Base-by-base conservation (phyloP, 73 alveolate genomes). In the Symbiodinium natans region DNA sequence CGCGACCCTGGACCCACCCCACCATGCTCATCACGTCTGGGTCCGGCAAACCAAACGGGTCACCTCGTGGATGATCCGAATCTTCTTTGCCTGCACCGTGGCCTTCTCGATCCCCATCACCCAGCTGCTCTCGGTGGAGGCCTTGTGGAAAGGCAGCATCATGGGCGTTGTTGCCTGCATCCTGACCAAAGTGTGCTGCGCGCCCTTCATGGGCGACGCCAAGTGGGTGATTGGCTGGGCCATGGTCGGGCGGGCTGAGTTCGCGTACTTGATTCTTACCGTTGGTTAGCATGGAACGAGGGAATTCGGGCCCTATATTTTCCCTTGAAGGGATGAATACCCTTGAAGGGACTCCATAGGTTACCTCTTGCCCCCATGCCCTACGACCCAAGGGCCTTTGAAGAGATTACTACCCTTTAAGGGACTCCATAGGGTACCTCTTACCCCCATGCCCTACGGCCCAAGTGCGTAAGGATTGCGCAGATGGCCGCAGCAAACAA, bases 221-320 rank as follows among this genome's bases (percentile, higher is more conserved):
- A 75, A 92, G 4, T 92, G 98, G 98, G 92, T 92, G 92, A 92
- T 92, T 34, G 98, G 98, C 74, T 92, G 98, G 98, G 98, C 98
- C 71, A 92, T 92, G 98, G 98, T 92, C 41, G 98, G 98, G 39
- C 98, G 98, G 33, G 98, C 98, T 2, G 98, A 92, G 92, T 92
- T 92, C 48, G 98, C 98, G 34, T 39, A 27, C 46, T 74, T 42
- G 34, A 59, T 46, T 15, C 41, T 54, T 54, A 56, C 75, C 75
- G 75, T 21, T 1, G 0, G 75, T 54, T n/a, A n/a, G n/a, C n/a
- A n/a, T n/a, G n/a, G n/a, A n/a, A n/a, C n/a, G n/a, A n/a, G n/a
- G n/a, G n/a, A n/a, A n/a, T n/a, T n/a, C n/a, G n/a, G n/a, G n/a
- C n/a, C n/a, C n/a, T n/a, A n/a, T n/a, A n/a, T n/a, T n/a, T n/a